Conservation (phyloP, 1,284 basidiomycete species). For the Trametes sp. region DNA sequence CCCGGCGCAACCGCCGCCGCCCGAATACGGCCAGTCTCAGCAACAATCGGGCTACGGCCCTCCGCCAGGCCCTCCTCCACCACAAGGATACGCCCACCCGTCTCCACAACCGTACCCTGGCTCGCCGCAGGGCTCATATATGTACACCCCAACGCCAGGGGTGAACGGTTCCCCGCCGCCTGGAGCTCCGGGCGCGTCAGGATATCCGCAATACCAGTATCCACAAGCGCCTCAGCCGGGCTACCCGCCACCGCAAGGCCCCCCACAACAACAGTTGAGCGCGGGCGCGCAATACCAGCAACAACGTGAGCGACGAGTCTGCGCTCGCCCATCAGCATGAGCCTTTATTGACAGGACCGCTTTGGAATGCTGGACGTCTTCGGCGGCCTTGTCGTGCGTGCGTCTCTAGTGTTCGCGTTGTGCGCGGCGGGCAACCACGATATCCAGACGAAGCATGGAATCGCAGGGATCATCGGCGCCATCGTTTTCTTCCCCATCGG, state of each 20-base stretch:
- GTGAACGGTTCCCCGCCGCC: background rate
- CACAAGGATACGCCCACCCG: background rate
- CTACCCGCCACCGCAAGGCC: background rate
- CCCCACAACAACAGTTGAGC: background rate
- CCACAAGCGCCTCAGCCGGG: background rate
- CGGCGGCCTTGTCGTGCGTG: background rate
- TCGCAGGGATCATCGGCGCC: conserved; percentile 33
- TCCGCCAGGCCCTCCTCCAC: background rate
- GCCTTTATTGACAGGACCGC: background rate
- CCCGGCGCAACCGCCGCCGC: background rate
- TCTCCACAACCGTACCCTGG: background rate
- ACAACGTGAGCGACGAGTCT: background rate
- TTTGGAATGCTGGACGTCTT: too few relatives aligned
- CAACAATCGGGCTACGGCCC: background rate
- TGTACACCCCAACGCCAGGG: background rate
- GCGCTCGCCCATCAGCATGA: too few relatives aligned
- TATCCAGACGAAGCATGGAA: conserved; percentile 30
- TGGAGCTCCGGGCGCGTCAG: background rate
- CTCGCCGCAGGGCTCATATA: background rate
- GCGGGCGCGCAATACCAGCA: conserved; percentile 15
- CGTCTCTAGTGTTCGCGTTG: conserved; percentile 33
- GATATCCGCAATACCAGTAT: background rate
- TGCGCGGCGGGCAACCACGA: conserved; percentile 40
- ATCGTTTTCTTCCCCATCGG: conserved; percentile 36
- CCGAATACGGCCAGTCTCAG: background rate